Base-by-base conservation (phyloP, 495 filamentous ascomycete species). In the Aspergillus olivimuriae region DNA sequence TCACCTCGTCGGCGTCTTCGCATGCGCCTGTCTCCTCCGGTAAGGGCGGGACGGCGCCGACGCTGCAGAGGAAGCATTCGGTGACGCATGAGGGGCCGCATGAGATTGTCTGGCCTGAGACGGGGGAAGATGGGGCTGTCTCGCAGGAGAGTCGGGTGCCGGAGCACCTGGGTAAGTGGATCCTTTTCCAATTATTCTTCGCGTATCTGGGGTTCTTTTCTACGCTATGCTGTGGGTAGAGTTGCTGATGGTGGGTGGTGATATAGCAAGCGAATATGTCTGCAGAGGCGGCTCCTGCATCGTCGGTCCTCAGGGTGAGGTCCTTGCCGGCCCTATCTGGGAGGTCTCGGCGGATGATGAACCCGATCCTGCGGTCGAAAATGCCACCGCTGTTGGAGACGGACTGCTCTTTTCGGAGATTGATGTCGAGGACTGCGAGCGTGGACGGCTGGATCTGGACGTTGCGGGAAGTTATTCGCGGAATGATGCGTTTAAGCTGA, bases 271-370 rank as follows among this genome's bases (percentile, higher is more conserved):
- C 9, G 44, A 38, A 3, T 84, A 75, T 43, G 52, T 78, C 35
- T 85, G 72, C 37, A 74, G 82, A 6, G 91, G 90, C 19, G 91
- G 91, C 0, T 91, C 85, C 0, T 84, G 81, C 49, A 90, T 97
- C 48, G 68, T 94, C 34, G 82, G 75, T 5, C 91, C 91, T 0
- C 67, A 85, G 22, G 91, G 91, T 0, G 75, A 89, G 3, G 76
- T 89, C 3, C 59, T 95, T 0, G 78, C 76, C 0, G 89, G 87
- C 0, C 91, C 91, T 1, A 64, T 94, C 39, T 95, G 87, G 87
- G 86, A 92, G 42, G 78, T 83, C 2, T 61, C 52, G 15, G 51
- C 57, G 24, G 81, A 89, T 42, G 75, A 83, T 48, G 69, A 43
- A n/a, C 31, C 47, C 5, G 55, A 67, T 16, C 37, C 43, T 26